Evolutionary conservation across 2,329 filamentous ascomycete genomes (phyloP), one percentile per base, ranked within the genome.

Genomic region (Colletotrichum chlorophyti): DNA sequence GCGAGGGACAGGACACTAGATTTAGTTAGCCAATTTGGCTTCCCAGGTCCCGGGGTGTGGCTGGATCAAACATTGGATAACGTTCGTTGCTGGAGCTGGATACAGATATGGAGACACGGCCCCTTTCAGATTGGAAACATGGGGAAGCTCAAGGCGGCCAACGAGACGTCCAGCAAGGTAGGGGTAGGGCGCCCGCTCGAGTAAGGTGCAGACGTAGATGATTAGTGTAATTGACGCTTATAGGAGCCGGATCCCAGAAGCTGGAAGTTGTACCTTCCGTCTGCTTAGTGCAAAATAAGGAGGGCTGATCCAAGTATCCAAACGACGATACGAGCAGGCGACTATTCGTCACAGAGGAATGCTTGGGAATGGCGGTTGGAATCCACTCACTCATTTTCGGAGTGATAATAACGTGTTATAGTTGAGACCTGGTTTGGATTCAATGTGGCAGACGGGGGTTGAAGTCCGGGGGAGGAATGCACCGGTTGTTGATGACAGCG

Each of bases 1-100:
- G n/a, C n/a, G n/a, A 26, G 46, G 29, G 34, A 46, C 21, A 12
- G 50, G 31, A 35, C 31, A 43, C 51, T 59, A 23, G 31, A 49
- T 59, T 59, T 32, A 59, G 55, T 55, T 59, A 49, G 57, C 43
- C 45, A 50, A 57, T 57, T 45, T 60, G 40, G 45, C 57, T 60
- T 59, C 14, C 38, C 31, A 45, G 45, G 57, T 60, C 40, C 51
- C 38, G 43, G 51, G 43, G 50, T 35, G 29, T 37, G 31, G 31
- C 19, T 32, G 43, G 26, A 49, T 23, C 51, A 59, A 59, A 49
- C n/a, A n/a, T 55, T 49, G 38, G 37, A 55, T 24, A 45, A 57
- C 43, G 37, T 45, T n/a, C 37, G 51, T 38, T 58, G 50, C 35
- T 48, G 50, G 50, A 41, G 29, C 29, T 48, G 24, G 37, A 48